These are phyloP conservation scores for Rhinocladiella similis DNA, from an alignment of 2,329 filamentous ascomycete species.

Conservation along the genomic window DNA sequence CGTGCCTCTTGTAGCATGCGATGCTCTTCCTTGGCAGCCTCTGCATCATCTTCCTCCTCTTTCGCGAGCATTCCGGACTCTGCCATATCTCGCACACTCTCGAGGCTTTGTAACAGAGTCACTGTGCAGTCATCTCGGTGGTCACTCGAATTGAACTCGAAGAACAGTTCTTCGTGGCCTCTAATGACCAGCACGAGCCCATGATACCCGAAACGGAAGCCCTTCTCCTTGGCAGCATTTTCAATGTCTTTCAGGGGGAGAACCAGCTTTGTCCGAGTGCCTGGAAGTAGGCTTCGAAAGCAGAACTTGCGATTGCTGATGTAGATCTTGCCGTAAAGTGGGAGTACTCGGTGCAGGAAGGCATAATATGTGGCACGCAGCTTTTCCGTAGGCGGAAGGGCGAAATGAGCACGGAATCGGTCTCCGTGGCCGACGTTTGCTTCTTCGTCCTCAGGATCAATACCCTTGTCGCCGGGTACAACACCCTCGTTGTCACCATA, in stretches of 20 bases:
- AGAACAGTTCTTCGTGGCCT: constrained; percentile 93
- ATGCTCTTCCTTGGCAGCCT: constrained; percentile 76
- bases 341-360: constrained; percentile 84
- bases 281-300: constrained; percentile 86
- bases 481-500: constrained; percentile 73
- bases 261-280: constrained; percentile 88
- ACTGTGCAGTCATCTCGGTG: constrained; percentile 86
- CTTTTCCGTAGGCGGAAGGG: constrained; percentile 77
- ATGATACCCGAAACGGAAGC: constrained; percentile 87
- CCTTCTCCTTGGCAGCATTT: constrained; percentile 91
- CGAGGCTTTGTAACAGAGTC: constrained; percentile 74
- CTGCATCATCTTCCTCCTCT: constrained; percentile 69
- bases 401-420: constrained; percentile 86
- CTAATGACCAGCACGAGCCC: constrained; percentile 90
- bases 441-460: constrained; percentile 58
- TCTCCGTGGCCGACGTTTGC: constrained; percentile 55
- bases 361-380: constrained; percentile 89
- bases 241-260: constrained; percentile 88
- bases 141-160: constrained; percentile 80
- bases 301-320: constrained; percentile 85
- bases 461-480: constrained; percentile 63
- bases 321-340: constrained; percentile 95
- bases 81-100: constrained; percentile 68
- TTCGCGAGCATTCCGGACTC: constrained; percentile 68
- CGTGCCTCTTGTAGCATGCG: constrained; percentile 77